Evolutionary conservation across 495 filamentous ascomycete species (phyloP).

Genomic region (Terfezia boudieri): DNA sequence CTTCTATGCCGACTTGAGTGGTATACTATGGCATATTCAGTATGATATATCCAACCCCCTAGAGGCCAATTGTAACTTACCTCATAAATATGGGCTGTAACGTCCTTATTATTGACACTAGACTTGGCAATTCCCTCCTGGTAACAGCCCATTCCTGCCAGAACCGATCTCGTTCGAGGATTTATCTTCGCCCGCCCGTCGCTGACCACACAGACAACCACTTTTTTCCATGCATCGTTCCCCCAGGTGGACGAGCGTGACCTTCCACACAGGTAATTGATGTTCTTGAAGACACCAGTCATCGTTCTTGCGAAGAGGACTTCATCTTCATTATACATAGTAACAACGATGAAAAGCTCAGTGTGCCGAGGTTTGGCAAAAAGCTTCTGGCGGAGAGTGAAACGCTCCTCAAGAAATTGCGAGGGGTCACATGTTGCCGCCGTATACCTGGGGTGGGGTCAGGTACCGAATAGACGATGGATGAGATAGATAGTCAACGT

Average conservation of each 20-base stretch:
- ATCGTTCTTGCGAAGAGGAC: slow-evolving; percentile 90
- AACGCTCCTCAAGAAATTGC: slow-evolving; percentile 69
- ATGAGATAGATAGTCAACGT: not conserved
- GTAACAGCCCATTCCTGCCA: slow-evolving; percentile 87
- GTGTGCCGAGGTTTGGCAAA: slow-evolving; percentile 87
- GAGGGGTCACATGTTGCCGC: slow-evolving; percentile 89
- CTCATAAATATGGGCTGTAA: slow-evolving; percentile 97
- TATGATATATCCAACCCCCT: not conserved
- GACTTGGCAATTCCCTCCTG: slow-evolving; percentile 98
- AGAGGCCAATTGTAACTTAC: not conserved
- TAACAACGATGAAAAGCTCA: slow-evolving; percentile 92
- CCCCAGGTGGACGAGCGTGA: slow-evolving; percentile 93
- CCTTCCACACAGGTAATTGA: slow-evolving; percentile 87
- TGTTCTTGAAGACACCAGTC: slow-evolving; percentile 95
- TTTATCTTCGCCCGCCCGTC: slow-evolving; percentile 98
- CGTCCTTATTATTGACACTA: slow-evolving; percentile 89
- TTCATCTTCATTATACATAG: slow-evolving; percentile 99
- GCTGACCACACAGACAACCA: slow-evolving; percentile 94
- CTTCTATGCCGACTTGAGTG: slow-evolving; percentile 64
- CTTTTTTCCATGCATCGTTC: slow-evolving; percentile 97
- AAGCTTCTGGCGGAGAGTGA: slow-evolving; percentile 80
- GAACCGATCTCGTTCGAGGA: slow-evolving; percentile 63
- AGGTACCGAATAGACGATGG: not conserved
- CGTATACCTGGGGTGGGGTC: slow-evolving; percentile 37
- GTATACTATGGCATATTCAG: slow-evolving; percentile 40